Conservation (phyloP, 257 asterid genomes). For the Primulina tabacum region DNA sequence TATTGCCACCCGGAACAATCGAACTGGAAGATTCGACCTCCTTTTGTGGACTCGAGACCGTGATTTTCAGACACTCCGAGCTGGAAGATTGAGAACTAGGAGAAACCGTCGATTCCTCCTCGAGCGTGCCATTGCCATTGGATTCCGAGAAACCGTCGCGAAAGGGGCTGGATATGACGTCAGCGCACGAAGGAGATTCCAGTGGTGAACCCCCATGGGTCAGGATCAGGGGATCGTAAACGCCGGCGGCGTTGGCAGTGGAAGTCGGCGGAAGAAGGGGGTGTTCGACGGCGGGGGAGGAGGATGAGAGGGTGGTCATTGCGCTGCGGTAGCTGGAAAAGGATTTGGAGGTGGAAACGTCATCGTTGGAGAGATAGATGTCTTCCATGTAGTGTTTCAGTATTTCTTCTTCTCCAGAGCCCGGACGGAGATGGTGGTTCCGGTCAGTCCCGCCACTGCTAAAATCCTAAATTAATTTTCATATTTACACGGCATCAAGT, state of each 20-base stretch:
- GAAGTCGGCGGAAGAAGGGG: conserved; percentile 47
- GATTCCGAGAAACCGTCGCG: conserved; percentile 37
- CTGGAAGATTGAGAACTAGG: conserved; percentile 38
- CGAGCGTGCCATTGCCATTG: conserved; percentile 42
- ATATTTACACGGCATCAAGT: too few relatives aligned
- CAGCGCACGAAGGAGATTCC: conserved; percentile 51
- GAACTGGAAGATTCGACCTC: conserved; percentile 72
- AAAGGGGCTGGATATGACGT: conserved; percentile 39
- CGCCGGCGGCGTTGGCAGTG: conserved; percentile 40
- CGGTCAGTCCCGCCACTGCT: not conserved
- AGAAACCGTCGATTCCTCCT: conserved; percentile 32
- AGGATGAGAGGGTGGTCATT: conserved; percentile 51
- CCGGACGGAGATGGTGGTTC: too few relatives aligned
- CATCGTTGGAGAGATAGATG: conserved; percentile 33
- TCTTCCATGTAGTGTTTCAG: conserved; percentile 48
- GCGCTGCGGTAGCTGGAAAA: conserved; percentile 66
- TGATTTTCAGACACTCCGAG: conserved; percentile 59
- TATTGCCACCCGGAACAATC: conserved; percentile 78
- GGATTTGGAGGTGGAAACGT: conserved; percentile 55
- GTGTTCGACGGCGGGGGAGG: conserved; percentile 35
- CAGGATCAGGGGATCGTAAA: conserved; percentile 62
- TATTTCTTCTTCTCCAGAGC: conserved; percentile 30
- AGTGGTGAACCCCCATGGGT: conserved; percentile 33
- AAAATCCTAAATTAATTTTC: too few relatives aligned
- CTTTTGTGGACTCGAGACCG: conserved; percentile 81